Evolutionary conservation across 805 yeast species (phyloP).

Genomic region (Lipomyces kockii): DNA sequence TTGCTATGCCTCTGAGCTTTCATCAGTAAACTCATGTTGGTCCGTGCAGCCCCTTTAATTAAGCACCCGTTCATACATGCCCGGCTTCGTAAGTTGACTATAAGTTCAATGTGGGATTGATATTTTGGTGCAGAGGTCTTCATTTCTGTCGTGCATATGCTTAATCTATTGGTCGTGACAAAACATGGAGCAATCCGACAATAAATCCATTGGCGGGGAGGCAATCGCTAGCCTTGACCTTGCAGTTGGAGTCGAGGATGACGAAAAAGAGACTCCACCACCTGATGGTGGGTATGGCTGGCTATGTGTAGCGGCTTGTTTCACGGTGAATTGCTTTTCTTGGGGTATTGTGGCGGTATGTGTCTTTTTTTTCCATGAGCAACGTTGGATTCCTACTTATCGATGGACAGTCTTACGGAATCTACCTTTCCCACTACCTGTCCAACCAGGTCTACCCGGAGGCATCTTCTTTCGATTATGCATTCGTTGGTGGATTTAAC

Average conservation of each 20-base stretch:
- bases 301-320: slow-evolving; percentile 10
- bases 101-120: too few relatives aligned
- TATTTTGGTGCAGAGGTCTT: too few relatives aligned
- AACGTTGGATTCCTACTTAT: neutral
- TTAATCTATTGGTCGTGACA: neutral
- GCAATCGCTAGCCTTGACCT: neutral
- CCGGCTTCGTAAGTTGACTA: too few relatives aligned
- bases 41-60: too few relatives aligned
- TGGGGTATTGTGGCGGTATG: slow-evolving; percentile 13
- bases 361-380: neutral
- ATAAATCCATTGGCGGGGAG: neutral
- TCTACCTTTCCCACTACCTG: slow-evolving; percentile 12
- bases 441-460: slow-evolving; percentile 4
- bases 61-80: too few relatives aligned
- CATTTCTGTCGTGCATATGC: too few relatives aligned
- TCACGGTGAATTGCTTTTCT: neutral
- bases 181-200: neutral
- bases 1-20: too few relatives aligned
- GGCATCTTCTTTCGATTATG: slow-evolving; percentile 7
- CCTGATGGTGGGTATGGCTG: slow-evolving; percentile 40
- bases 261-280: neutral
- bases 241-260: neutral
- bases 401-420: neutral
- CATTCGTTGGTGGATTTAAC: slow-evolving; percentile 8
- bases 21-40: too few relatives aligned